phyloP scores from a whole-genome alignment of 176 grass and related monocot species.

The Phragmites australis region DNA sequence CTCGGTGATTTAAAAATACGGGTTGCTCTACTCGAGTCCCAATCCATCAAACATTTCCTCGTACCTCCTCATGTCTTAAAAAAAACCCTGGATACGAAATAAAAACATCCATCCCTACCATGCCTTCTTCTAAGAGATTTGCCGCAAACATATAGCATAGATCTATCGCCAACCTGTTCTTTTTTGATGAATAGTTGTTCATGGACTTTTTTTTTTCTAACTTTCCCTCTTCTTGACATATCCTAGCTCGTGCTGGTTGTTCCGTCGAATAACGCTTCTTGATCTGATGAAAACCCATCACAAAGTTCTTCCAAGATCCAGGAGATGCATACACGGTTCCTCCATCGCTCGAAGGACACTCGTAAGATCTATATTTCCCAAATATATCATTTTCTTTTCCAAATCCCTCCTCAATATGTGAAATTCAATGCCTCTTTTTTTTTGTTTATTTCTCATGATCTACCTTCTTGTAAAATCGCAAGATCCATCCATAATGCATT shows the following conservation, averaged over 20 bases:
- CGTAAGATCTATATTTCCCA: not conserved
- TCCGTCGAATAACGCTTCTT: not conserved
- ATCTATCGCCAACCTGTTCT: not conserved
- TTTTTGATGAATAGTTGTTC: not conserved
- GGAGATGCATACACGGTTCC: not conserved
- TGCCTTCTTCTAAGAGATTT: not conserved
- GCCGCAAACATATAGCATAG: not conserved
- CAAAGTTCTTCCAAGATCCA: not conserved
- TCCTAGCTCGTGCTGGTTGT: not conserved
- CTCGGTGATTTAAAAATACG: not conserved
- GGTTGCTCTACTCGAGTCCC: accelerated
- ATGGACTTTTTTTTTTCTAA: no score
- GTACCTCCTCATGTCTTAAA: not conserved
- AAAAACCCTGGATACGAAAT: not conserved
- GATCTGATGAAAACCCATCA: not conserved
- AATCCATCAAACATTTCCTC: not conserved
- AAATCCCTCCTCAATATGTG: not conserved
- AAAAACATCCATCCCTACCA: not conserved
- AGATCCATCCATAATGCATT: no score
- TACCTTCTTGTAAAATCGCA: not conserved
- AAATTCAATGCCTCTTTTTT: no score
- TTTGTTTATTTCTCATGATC: not conserved
- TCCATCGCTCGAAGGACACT: not conserved
- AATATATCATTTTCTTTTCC: not conserved
- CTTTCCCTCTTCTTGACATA: not conserved